Base-by-base conservation (phyloP, 2,329 filamentous ascomycete genomes). In the Parastagonospora avenae region DNA sequence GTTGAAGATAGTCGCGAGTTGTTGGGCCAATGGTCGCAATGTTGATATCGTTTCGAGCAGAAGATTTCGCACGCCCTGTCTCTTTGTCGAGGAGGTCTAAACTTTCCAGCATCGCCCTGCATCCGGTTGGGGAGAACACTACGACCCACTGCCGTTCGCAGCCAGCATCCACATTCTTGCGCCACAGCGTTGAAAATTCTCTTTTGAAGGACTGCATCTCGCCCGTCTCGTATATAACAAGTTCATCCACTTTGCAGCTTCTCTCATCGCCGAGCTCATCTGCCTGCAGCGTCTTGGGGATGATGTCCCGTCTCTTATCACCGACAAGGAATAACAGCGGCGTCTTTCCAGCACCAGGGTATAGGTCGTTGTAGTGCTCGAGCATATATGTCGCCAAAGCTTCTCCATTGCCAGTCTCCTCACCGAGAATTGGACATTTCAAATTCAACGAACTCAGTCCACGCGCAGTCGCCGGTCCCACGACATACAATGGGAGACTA, bases 1-100 rank as follows among this genome's bases (percentile, higher is more conserved):
- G 77, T 12, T 78, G 70, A 38, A 99, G 76, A 74, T 91, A 86
- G 60, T 92, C 86, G 56, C 87, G 82, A 9, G 94, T 99, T 14
- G 94, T 99, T 10, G 94, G 93, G 0, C 94, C 94, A 73, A 99
- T 99, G 0, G 92, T 95, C 11, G 88, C 91, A 54, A 97, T 79
- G 55, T 83, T 85, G 1, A 86, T 88, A 43, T 72, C 80, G 8
- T 75, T 75, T 16, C 44, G 46, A 31, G 33, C 48, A 27, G 31
- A 46, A 49, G 47, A 57, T 16, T 55, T 64, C 38, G 69, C 69
- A 39, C 67, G 75, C 6, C 75, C 76, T 15, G 72, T 72, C 8
- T 69, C 55, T 33, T 64, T 55, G 37, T 79, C 75, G 36, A 82
- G 63, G 49, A 82, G 73, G 3, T 70, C 75, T 45, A 87, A 65